Base-by-base conservation (phyloP, 257 asterid genomes). In the Ballota nigra region DNA sequence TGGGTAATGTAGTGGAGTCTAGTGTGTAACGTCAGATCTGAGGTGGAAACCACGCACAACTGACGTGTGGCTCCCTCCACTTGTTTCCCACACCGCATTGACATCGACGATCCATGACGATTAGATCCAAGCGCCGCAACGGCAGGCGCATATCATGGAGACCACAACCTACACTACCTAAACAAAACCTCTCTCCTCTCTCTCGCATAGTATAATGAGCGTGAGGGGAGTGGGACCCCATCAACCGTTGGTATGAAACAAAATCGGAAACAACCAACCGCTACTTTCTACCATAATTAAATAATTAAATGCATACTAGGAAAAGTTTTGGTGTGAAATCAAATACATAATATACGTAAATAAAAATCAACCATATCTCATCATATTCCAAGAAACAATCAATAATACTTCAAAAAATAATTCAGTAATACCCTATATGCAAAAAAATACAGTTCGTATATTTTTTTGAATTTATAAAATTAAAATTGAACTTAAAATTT, bases 181-280 rank as follows among this genome's bases (percentile, higher is more conserved):
- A n/a, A n/a, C n/a, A n/a, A n/a, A n/a, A n/a, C n/a, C n/a, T 4
- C 36, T 6, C 5, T 2, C 36, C 7, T 0, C 36, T 4, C 5
- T 2, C 36, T 5, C 7, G 9, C 38, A 6, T 29, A 29, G 34
- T 29, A 29, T 29, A 29, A 29, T 29, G 41, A 1, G 62, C 23
- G 59, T 16, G 61, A 26, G 58, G 16, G 31, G 19, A 24, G 13
- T 68, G 83, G 66, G 16, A 66, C 82, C 76, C 67, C 70, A 18
- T 10, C 70, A 59, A 83, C 86, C 86, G 91, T 86, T 86, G 79
- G 83, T 78, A 83, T 65, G 69, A 73, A 80, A 81, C 87, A 82
- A 76, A 82, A 75, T 56, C 45, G 28, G 78, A 66, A 78, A 73
- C 83, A 66, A 68, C 81, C 84, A 75, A 78, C 83, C 69, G 79